Percentiles rank a stretch among this genome's conserved stretches.
These are phyloP conservation scores for Beauveria brongniartii DNA, from an alignment of 2,329 filamentous ascomycete genomes.

Conservation along the genomic window DNA sequence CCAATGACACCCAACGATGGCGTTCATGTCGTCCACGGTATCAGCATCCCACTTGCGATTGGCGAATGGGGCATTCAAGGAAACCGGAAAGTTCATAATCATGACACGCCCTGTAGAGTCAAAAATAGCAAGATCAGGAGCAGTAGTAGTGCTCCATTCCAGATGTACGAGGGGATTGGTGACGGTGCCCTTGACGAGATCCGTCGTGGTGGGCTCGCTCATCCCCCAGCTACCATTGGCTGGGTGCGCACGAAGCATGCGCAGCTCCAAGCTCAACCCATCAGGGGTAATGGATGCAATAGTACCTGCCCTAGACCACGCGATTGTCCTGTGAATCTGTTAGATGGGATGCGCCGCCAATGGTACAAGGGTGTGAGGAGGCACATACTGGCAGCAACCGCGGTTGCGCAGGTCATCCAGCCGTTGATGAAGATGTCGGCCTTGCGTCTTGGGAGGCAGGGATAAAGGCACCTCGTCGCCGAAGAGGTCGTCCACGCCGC, in stretches of 20 bases:
- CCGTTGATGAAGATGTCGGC: constrained; percentile 60
- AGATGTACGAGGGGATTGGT: constrained; percentile 69
- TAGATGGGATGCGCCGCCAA: constrained; percentile 3
- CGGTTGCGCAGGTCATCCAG: constrained; percentile 68
- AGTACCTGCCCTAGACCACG: constrained; percentile 82
- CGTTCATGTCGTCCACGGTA: constrained; percentile 63
- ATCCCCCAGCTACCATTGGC: constrained; percentile 68
- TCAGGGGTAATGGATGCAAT: constrained; percentile 74
- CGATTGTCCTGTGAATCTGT: constrained; percentile 53
- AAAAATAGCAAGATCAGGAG: constrained; percentile 73
- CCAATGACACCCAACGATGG: constrained; percentile 83
- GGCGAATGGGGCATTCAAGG: constrained; percentile 63
- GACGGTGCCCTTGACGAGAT: constrained; percentile 53
- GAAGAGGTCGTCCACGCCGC: constrained; percentile 67
- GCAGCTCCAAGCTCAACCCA: constrained; percentile 61
- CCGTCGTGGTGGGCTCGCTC: constrained; percentile 59
- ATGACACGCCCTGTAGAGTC: constrained; percentile 72
- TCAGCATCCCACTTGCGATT: constrained; percentile 59
- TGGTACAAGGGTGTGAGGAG: background rate
- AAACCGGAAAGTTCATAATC: constrained; percentile 62
- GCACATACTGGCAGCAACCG: constrained; percentile 72
- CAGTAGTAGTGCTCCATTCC: constrained; percentile 65
- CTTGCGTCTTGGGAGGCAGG: constrained; percentile 36
- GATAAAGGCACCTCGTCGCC: constrained; percentile 58
- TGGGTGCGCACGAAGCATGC: constrained; percentile 61